Evolutionary conservation across 176 grass and related monocot species (phyloP), one percentile per base, ranked within the genome.

Genomic region (Ampelocalamus luodianensis): DNA sequence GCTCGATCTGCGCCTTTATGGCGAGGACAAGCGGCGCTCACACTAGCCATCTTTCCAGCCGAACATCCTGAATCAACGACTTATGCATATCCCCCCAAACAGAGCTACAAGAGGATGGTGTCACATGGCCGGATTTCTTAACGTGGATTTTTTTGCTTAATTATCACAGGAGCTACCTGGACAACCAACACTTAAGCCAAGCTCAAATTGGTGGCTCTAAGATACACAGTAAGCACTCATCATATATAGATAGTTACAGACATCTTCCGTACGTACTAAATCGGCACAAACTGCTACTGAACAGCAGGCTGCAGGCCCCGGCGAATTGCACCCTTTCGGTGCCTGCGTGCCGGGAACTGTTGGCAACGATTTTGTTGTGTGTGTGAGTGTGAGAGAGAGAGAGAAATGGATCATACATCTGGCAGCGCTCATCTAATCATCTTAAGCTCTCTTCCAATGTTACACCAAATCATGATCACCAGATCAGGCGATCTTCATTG

Each of bases 31-130:
- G 26, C 61, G 44, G 77, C 43, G 43, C 24, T 15, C 61, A 29
- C 77, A 65, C 3, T 46, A 79, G 77, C 43, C 43, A 29, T 37
- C 43, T 38, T 66, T 13, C 42, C 76, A 58, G 73, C 29, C 73
- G 18, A 40, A n/a, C 51, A 46, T 29, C 76, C 61, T 79, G 77
- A 79, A 53, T 53, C 44, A 24, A 9, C 27, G 17, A 36, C 60
- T 5, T 9, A 0, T 2, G 59, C 16, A 29, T 80, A 48, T 22
- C 17, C 20, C 48, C 29, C 61, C 9, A 51, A 14, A n/a, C 11
- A 51, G 44, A 80, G 4, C 6, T 67, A 65, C 78, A 53, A 17
- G 40, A 48, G 6, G 40, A 67, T 36, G 44, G 37, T 13, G 44
- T 68, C 27, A 68, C 63, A 66, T 65, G 20, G 10, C 10, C 58